Evolutionary conservation across 805 yeast species (phyloP), one percentile per base, ranked within the genome.

Genomic region (Ogataea populi-albae): DNA sequence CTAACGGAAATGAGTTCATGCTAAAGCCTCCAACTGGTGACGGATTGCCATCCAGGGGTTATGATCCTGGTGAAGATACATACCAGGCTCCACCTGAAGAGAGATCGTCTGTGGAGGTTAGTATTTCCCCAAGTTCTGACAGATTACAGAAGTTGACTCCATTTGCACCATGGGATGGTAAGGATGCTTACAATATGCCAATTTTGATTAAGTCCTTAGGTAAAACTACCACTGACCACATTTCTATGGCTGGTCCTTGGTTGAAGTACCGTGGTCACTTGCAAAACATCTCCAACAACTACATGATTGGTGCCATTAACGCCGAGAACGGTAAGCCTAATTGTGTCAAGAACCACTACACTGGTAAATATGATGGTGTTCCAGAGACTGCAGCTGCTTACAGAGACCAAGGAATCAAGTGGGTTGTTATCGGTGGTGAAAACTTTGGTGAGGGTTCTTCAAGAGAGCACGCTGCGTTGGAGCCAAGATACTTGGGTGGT

Each of bases 181-280:
- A 87, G 76, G 98, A 91, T 64, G 87, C 94, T 57, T 63, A 66
- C 51, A 74, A 75, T 62, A 71, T 91, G 76, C 97, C 96, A 69
- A 91, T 91, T 57, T 81, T 91, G 71, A 86, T 91, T 71, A 91
- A 93, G 75, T 86, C 96, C 53, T 73, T 82, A 47, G 98, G 97
- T 73, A 91, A 91, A 79, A 89, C 97, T 66, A 91, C 98, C 59
- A 91, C 98, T 56, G 98, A 91, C 75, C 98, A 91, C 74, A 91
- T 91, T 61, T 91, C 98, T 60, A 89, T 87, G 95, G 98, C 98
- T 63, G 98, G 98, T 73, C 97, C 98, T 64, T 91, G 98, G 98
- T 85, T 91, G 79, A 91, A 91, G 76, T 91, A 91, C 91, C 86
- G 97, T 78, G 98, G 98, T 71, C 98, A 91, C 75, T 78, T 91